Evolutionary conservation across 371 early-diverging fungal genomes (phyloP).

Genomic region (Mortierella sp.): DNA sequence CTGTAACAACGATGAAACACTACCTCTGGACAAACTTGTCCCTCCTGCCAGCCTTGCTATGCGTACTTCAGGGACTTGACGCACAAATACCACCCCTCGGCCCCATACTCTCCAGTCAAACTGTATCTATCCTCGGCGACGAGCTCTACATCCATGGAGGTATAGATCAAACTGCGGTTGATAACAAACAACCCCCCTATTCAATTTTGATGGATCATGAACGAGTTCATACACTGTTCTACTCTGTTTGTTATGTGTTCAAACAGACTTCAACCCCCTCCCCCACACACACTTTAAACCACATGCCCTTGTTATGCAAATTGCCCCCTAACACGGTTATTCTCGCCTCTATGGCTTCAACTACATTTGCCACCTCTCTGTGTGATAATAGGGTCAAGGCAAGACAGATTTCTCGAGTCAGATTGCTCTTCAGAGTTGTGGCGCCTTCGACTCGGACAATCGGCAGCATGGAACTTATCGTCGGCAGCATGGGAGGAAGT

Average conservation of each 20-base stretch:
- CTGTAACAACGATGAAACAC: constrained; percentile 21
- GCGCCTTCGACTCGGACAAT: constrained; percentile 42
- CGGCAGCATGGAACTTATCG: constrained; percentile 41
- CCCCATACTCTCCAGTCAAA: constrained; percentile 39
- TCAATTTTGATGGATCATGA: not conserved
- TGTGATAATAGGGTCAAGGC: constrained; percentile 29
- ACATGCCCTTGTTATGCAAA: not conserved
- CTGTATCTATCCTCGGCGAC: constrained; percentile 51
- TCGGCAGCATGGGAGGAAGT: constrained; percentile 36
- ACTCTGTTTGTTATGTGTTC: no score
- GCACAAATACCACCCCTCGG: constrained; percentile 40
- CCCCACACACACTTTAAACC: not conserved
- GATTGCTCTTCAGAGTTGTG: constrained; percentile 38
- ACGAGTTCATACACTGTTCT: not conserved
- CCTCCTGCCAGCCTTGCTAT: constrained; percentile 19
- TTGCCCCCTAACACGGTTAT: not conserved
- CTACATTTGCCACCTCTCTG: not conserved
- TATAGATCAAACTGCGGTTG: constrained; percentile 1
- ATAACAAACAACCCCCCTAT: not conserved
- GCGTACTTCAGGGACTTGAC: constrained; percentile 26
- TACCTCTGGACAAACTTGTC: constrained; percentile 23
- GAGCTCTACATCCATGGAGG: constrained; percentile 57
- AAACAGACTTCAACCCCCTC: not conserved
- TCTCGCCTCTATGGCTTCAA: not conserved
- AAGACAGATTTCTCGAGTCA: constrained; percentile 35